phyloP scores from a whole-genome alignment of 1,284 basidiomycete genomes.

The Ceratorhiza oryzae-sativae region DNA sequence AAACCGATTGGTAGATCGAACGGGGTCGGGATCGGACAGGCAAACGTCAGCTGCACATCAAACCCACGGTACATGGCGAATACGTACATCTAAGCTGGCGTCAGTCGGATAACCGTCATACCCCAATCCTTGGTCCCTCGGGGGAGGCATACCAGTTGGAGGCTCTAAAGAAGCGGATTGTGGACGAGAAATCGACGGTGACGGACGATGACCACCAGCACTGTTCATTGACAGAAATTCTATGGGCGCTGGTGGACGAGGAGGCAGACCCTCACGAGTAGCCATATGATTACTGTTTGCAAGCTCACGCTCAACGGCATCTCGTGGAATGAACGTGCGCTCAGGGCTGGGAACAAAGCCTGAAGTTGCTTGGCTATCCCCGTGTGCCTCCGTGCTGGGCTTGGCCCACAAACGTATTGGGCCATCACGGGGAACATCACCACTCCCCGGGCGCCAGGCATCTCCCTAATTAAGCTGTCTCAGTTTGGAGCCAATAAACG shows the following conservation, averaged over 20 bases:
- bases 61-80: not conserved
- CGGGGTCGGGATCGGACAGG: not conserved
- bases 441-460: constrained; percentile 16
- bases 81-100: constrained; percentile 21
- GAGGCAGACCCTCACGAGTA: constrained; percentile 26
- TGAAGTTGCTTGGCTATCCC: not conserved
- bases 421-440: not conserved
- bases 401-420: constrained; percentile 30
- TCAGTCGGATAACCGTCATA: constrained; percentile 5
- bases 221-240: not conserved
- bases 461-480: constrained; percentile 9
- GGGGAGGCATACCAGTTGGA: constrained; percentile 4
- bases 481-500: not conserved
- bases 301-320: constrained; percentile 18
- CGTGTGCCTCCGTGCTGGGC: not conserved
- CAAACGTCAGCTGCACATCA: constrained; percentile 2
- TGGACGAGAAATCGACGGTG: not conserved
- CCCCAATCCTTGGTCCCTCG: not conserved
- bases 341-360: not conserved
- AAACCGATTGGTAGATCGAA: constrained; percentile 5
- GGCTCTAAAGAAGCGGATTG: not conserved
- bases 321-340: constrained; percentile 26
- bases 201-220: not conserved
- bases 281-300: not conserved
- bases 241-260: constrained; percentile 10